These are phyloP conservation scores for Fusarium secorum DNA, from an alignment of 2,329 filamentous ascomycete species.

Conservation along the genomic window DNA sequence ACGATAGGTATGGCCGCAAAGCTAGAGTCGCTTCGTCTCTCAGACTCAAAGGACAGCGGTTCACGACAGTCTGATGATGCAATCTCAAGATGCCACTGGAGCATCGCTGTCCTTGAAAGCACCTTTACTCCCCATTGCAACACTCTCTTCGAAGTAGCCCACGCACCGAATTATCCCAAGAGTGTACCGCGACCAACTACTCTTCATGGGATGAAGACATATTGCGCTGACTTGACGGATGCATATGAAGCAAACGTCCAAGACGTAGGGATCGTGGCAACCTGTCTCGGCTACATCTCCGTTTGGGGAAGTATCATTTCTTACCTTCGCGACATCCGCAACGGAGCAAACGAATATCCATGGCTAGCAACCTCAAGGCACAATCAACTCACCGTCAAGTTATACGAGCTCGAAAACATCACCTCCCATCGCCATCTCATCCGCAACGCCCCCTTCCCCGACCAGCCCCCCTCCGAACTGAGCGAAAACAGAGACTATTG, in stretches of 20 bases:
- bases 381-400: conserved; percentile 25
- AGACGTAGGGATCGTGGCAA: conserved; percentile 16
- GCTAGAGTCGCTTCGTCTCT: conserved; percentile 25
- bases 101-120: conserved; percentile 26
- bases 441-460: conserved; percentile 33
- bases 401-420: conserved; percentile 34
- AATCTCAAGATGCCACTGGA: conserved; percentile 29
- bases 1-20: conserved; percentile 35
- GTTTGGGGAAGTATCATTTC: conserved; percentile 33
- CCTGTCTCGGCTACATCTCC: neutral
- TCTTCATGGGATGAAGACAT: conserved; percentile 21
- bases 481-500: conserved; percentile 32
- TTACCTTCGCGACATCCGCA: conserved; percentile 30
- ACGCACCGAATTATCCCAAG: conserved; percentile 17
- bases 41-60: neutral
- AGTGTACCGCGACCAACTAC: conserved; percentile 19
- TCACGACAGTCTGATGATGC: neutral
- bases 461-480: conserved; percentile 16
- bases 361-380: conserved; percentile 34
- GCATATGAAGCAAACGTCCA: conserved; percentile 24
- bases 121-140: conserved; percentile 20
- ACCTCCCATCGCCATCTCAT: conserved; percentile 30
- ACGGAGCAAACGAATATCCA: conserved; percentile 29
- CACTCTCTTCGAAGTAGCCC: neutral
- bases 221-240: conserved; percentile 33